Evolutionary conservation across 176 grass and related monocot species (phyloP), one percentile per base, ranked within the genome.

Genomic region (maize (Zea mays)): DNA sequence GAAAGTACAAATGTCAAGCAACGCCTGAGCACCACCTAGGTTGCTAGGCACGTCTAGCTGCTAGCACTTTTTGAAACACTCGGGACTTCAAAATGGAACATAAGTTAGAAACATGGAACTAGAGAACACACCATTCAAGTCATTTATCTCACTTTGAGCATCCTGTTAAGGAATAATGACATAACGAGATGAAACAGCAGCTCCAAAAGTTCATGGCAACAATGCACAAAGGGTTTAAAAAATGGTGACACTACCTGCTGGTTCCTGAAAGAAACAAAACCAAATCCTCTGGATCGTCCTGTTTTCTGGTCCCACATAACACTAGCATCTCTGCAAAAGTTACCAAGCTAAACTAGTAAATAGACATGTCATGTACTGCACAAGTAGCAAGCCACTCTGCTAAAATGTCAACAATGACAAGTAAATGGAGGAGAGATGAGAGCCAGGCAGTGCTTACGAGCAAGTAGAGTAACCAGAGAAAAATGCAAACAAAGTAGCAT

Each of bases 301-400:
- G 95, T 98, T 58, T 98, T 92, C 69, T 98, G 95, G 69, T 98
- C 95, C 95, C 95, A 98, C 95, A 98, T 98, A 79, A 98, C 95
- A 73, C 95, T 94, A 66, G 95, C 95, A 88, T 98, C 95, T 83
- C 95, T 98, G 82, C 43, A 77, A 40, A 79, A 72, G 52, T 50
- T 80, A 83, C 64, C 27, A 75, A 84, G 43, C 62, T 38, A 45
- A 79, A 75, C 11, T 34, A 3, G 73, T 83, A 43, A 78, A 36
- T 7, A 54, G 51, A 72, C 19, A 80, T 83, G 37, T 27, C 57
- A 69, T 65, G 54, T 19, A 38, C 14, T 81, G 40, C 7, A 58
- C 47, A 78, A 80, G 8, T 71, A 43, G 43, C 40, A 76, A 20
- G 48, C 36, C 41, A 48, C 33, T 70, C 38, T 21, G 50, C 6